phyloP scores from a whole-genome alignment of 768 basidiomycete genomes.

The Paxillus rubicundulus region DNA sequence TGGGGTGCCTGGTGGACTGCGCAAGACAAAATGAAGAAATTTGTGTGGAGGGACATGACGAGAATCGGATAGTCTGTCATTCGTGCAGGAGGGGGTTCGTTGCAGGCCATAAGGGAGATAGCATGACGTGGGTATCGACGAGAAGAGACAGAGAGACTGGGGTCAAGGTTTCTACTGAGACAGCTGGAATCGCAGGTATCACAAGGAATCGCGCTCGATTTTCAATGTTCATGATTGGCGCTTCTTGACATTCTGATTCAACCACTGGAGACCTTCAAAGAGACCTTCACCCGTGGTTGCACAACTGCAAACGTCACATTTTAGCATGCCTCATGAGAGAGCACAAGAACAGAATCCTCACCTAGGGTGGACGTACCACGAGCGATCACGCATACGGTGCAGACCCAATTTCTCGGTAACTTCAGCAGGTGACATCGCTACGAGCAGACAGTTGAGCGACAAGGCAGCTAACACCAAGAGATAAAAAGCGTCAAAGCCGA shows the following conservation, averaged over 20 bases:
- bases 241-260: slow-evolving; percentile 96
- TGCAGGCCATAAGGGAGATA: slow-evolving; percentile 35
- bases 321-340: not conserved
- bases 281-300: slow-evolving; percentile 96
- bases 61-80: slow-evolving; percentile 37
- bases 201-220: slow-evolving; percentile 12
- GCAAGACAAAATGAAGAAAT: slow-evolving; percentile 26
- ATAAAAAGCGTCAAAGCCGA: not conserved
- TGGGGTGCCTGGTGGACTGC: slow-evolving; percentile 16
- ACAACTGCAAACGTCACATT: slow-evolving; percentile 52
- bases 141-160: slow-evolving; percentile 16
- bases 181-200: slow-evolving; percentile 25
- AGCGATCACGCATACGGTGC: slow-evolving; percentile 93
- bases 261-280: slow-evolving; percentile 96
- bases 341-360: slow-evolving; percentile 36
- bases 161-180: slow-evolving; percentile 17
- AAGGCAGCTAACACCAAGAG: not conserved
- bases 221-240: slow-evolving; percentile 59
- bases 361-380: slow-evolving; percentile 99
- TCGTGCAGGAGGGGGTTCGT: slow-evolving; percentile 33
- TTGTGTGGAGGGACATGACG: slow-evolving; percentile 24
- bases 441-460: slow-evolving; percentile 2
- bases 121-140: slow-evolving; percentile 34
- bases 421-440: slow-evolving; percentile 97
- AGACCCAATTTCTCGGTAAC: slow-evolving; percentile 96